Evolutionary conservation across 768 basidiomycete species (phyloP).

Genomic region (Rhodocollybia butyracea): DNA sequence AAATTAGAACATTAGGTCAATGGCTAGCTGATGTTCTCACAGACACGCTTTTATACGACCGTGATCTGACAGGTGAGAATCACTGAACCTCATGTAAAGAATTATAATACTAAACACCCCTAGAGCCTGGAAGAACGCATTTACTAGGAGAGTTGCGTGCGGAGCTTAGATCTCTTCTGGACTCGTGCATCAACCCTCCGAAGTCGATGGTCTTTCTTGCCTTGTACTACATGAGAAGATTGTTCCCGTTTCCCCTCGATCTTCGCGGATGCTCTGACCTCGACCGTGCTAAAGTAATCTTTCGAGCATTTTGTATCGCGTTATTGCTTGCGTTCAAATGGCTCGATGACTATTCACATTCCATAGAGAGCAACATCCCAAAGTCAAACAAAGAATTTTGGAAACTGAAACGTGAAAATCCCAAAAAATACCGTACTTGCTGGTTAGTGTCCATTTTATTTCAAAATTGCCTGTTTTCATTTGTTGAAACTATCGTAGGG

Average conservation of each 20-base stretch:
- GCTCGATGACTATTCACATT: neutral
- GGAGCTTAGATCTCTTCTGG: neutral
- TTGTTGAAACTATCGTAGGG: neutral
- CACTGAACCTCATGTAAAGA: neutral
- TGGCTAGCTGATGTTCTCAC: slow-evolving; percentile 1
- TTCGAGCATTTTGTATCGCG: neutral
- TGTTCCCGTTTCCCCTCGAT: neutral
- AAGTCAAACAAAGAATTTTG: neutral
- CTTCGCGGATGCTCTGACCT: neutral
- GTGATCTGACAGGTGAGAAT: neutral
- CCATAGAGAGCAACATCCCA: neutral
- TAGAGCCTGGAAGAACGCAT: neutral
- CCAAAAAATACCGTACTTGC: slow-evolving; percentile 2
- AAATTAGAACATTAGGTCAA: neutral
- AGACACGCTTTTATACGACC: neutral
- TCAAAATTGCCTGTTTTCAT: neutral
- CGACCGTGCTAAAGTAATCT: neutral
- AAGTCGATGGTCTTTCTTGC: neutral
- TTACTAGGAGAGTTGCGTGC: neutral
- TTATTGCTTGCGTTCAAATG: slow-evolving; percentile 7
- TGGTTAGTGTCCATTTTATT: neutral
- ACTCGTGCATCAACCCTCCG: neutral
- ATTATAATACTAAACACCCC: neutral
- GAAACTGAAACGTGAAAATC: neutral
- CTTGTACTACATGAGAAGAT: neutral